Conservation (phyloP, 2,329 filamentous ascomycete genomes). For the Penicillium frequentans region DNA sequence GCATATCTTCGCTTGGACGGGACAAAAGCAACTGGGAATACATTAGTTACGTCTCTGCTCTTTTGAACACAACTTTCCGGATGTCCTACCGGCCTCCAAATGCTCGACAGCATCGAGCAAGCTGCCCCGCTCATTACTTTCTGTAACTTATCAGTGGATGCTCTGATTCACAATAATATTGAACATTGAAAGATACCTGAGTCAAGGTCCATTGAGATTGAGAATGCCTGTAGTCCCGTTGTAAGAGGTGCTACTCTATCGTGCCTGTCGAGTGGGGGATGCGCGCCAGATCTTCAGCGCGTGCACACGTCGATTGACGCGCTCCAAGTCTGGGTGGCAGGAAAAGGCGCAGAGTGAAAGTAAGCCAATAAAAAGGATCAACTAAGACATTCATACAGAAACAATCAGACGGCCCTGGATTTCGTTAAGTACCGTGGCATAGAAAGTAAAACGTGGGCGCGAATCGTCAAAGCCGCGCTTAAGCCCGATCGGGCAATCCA, state of each 20-base stretch:
- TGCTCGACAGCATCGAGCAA: constrained; percentile 37
- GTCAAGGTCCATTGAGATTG: constrained; percentile 1
- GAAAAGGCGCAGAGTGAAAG: neutral
- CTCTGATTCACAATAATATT: neutral
- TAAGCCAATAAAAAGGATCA: neutral
- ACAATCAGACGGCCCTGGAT: neutral
- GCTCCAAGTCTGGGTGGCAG: neutral
- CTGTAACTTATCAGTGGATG: constrained; percentile 6
- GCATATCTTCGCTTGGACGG: constrained; percentile 66
- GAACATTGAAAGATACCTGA: constrained; percentile 1
- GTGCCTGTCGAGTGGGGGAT: neutral
- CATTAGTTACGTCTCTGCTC: neutral
- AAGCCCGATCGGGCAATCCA: constrained; percentile 22
- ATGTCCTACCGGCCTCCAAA: constrained; percentile 36
- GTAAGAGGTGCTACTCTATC: neutral
- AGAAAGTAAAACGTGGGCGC: constrained; percentile 14
- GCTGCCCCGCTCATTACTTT: constrained; percentile 16
- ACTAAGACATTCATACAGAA: neutral
- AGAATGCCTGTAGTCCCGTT: neutral
- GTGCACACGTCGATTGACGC: constrained; percentile 1
- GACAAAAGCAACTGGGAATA: constrained; percentile 34
- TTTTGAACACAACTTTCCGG: neutral
- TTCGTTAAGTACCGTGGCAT: neutral
- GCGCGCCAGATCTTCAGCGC: constrained; percentile 1
- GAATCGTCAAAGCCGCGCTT: constrained; percentile 10